Evolutionary conservation across 441 rosid species (phyloP).

Genomic region (Pelargonium citronellum): DNA sequence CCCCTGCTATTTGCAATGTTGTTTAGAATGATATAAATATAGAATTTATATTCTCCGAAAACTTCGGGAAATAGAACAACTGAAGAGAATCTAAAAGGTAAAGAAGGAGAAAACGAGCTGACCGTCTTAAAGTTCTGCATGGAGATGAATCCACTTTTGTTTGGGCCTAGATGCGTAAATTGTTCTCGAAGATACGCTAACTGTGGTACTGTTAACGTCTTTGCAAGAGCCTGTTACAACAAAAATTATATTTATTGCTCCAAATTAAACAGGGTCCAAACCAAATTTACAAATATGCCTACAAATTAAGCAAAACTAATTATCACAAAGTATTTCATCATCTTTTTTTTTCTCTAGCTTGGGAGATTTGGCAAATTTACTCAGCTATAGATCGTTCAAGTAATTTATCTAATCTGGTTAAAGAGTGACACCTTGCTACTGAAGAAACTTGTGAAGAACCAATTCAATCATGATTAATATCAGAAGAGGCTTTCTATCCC

Average conservation of each 20-base stretch:
- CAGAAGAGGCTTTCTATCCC: too few relatives aligned
- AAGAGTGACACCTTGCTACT: neutral
- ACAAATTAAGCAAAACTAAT: neutral
- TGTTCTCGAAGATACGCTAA: conserved; percentile 57
- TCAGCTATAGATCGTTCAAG: too few relatives aligned
- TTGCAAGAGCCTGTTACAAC: conserved; percentile 68
- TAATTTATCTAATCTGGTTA: neutral
- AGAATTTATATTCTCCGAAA: conserved; percentile 7
- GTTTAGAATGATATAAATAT: conserved; percentile 20
- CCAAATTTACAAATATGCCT: neutral
- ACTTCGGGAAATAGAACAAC: too few relatives aligned
- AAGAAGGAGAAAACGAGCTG: conserved; percentile 5
- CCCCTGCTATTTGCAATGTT: conserved; percentile 36
- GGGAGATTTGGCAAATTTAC: neutral
- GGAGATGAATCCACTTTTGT: conserved; percentile 53
- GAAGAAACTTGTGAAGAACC: too few relatives aligned
- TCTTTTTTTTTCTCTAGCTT: neutral
- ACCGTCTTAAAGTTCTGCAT: conserved; percentile 68
- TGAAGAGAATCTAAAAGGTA: conserved; percentile 8
- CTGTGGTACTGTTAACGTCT: conserved; percentile 62
- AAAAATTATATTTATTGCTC: neutral
- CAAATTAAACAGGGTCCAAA: neutral
- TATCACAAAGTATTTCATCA: neutral
- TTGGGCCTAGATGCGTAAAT: conserved; percentile 68
- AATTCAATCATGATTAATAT: too few relatives aligned